Evolutionary conservation across 2,329 filamentous ascomycete genomes (phyloP).

Genomic region (Amauroascus niger): DNA sequence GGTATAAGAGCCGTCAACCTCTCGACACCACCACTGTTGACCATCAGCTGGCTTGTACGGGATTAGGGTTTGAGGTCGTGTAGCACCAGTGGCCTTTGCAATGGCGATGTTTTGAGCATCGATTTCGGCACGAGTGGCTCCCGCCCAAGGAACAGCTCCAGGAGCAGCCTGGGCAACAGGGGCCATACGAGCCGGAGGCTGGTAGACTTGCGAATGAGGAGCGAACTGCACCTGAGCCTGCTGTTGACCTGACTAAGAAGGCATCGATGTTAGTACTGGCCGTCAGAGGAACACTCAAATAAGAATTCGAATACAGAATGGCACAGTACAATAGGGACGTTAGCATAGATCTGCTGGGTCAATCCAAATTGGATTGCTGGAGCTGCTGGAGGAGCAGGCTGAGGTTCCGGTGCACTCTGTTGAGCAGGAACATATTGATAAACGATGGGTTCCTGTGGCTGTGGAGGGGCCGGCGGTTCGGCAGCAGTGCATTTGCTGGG

Average conservation of each 20-base stretch:
- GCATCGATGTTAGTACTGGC: not conserved
- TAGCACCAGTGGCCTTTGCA: constrained; percentile 19
- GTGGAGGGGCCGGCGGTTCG: not conserved
- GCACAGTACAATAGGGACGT: constrained; percentile 11
- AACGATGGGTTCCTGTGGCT: constrained; percentile 12
- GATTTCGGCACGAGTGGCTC: constrained; percentile 22
- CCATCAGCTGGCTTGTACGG: constrained; percentile 25
- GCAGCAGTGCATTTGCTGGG: constrained; percentile 1
- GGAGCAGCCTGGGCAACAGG: not conserved
- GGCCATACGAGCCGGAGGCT: constrained; percentile 7
- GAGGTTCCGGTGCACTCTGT: constrained; percentile 8
- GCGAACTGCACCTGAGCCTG: constrained; percentile 4
- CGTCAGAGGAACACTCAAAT: not conserved
- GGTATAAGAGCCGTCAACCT: constrained; percentile 28
- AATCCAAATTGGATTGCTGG: constrained; percentile 5
- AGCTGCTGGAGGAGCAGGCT: constrained; percentile 8
- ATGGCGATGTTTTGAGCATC: constrained; percentile 25
- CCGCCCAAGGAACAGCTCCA: constrained; percentile 16
- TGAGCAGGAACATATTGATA: constrained; percentile 15
- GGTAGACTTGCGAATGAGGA: constrained; percentile 7
- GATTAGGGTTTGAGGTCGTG: constrained; percentile 22
- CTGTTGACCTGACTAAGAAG: constrained; percentile 6
- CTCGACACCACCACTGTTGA: constrained; percentile 29
- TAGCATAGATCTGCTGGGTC: constrained; percentile 14
- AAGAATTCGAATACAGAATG: not conserved